Base-by-base conservation (phyloP, 2,329 filamentous ascomycete species). In the Periconia digitata region DNA sequence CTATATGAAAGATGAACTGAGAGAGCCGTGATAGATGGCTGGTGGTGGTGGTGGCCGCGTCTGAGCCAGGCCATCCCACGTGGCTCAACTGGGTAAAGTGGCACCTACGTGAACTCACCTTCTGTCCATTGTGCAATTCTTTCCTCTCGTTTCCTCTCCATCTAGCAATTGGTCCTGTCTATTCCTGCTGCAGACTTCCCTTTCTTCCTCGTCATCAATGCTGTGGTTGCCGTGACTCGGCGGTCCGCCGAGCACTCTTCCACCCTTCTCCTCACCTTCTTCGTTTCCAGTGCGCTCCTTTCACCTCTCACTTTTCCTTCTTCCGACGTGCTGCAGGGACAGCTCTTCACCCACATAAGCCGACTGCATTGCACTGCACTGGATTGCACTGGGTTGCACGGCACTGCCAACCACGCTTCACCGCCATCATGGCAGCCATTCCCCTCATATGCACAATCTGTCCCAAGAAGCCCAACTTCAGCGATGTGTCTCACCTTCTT, bases 401-500 rank as follows among this genome's bases (percentile, higher is more conserved):
- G 59, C 59, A 63, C 63, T 34, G 58, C 60, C 44, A 22, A 40
- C 42, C 29, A 20, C 47, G 54, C 48, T 55, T 42, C 39, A 46
- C 45, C 50, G 57, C 63, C 62, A 64, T 59, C 62, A 74, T 70
- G 71, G 66, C 71, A 49, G 59, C 62, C 58, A 85, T 91, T 50
- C 84, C 87, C 47, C 83, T 96, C 41, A 75, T 84, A 59, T 97
- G 92, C 82, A 85, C 80, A 63, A 86, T 96, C 58, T 97, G 92
- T 69, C 86, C 88, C 29, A 89, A 86, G 58, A 81, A 81, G 51
- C 89, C 90, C 34, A 82, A 74, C 23, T 96, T 96, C 74, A 95
- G 90, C 47, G 92, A 97, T 71, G 79, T 91, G 38, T 96, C 92
- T 27, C 92, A 96, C 71, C 78, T 96, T 32, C 82, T 97, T 65